phyloP scores from a whole-genome alignment of 2,329 filamentous ascomycete species.

The Xylariaceae sp. region DNA sequence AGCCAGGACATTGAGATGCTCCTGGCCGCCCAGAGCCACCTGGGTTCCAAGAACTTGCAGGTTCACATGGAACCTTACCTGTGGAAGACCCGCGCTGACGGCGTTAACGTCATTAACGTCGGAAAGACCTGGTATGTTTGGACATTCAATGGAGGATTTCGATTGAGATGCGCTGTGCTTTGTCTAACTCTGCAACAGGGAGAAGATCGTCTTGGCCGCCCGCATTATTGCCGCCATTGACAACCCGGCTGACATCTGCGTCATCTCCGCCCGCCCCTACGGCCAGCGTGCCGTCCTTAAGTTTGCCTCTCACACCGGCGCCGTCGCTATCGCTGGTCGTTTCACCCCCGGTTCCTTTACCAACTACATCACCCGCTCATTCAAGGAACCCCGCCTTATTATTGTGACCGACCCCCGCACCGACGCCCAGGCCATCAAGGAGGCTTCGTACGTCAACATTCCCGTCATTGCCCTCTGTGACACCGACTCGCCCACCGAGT shows the following conservation, averaged over 20 bases:
- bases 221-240: slow-evolving; percentile 98
- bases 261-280: slow-evolving; percentile 99
- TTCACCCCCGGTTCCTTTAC: slow-evolving; percentile 99
- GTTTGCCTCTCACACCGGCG: slow-evolving; percentile 98
- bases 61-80: slow-evolving; percentile 99
- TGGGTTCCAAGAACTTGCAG: slow-evolving; percentile 98
- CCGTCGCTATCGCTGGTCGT: slow-evolving; percentile 95
- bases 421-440: slow-evolving; percentile 99
- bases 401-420: slow-evolving; percentile 99
- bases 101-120: slow-evolving; percentile 98
- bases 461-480: slow-evolving; percentile 98
- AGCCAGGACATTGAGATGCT: slow-evolving; percentile 99
- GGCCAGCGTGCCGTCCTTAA: slow-evolving; percentile 99
- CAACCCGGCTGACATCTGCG: slow-evolving; percentile 98
- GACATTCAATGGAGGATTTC: background rate
- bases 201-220: slow-evolving; percentile 98
- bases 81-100: slow-evolving; percentile 98
- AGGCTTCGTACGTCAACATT: slow-evolving; percentile 99
- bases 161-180: background rate
- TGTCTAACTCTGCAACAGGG: slow-evolving; percentile 52
- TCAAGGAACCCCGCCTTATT: slow-evolving; percentile 99
- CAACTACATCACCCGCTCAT: slow-evolving; percentile 99
- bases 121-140: slow-evolving; percentile 89
- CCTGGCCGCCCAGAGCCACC: slow-evolving; percentile 91
- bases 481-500: slow-evolving; percentile 98